Evolutionary conservation across 495 filamentous ascomycete species (phyloP), one percentile per base, ranked within the genome.

Genomic region (Daldinia decipiens): DNA sequence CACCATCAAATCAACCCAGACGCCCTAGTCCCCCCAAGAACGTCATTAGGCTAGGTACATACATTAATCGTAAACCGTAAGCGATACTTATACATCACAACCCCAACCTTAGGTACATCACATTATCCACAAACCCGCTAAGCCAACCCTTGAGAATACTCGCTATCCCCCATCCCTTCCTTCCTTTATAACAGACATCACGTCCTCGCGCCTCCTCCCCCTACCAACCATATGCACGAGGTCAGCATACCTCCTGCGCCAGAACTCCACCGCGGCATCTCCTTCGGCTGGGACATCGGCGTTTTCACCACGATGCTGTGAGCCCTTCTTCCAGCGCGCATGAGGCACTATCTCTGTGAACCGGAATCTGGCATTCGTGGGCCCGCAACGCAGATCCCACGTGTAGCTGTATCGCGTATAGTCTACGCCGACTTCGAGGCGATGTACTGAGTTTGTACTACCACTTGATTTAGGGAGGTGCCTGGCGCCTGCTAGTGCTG

Each of bases 301-400:
- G 53, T 8, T 53, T 8, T 59, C 38, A 50, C 59, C 60, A 9
- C 62, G 67, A 29, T 65, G 79, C 71, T 72, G 70, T 5, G 57
- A 60, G n/a, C 60, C 73, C 31, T 47, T 70, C 57, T 77, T 78
- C 74, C 78, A 82, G 53, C 71, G 74, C 1, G 67, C 63, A 40
- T 80, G 77, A 31, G 78, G 65, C 32, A 87, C 81, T 31, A 77
- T 82, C 76, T 85, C 83, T 66, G 80, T 79, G 72, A 87, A 82
- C 13, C 74, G 71, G 68, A 84, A 86, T 4, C 64, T 61, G 17
- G 84, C 83, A 24, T 71, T 73, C 6, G 84, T 75, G n/a, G 74
- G 62, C 5, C 85, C 85, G 53, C 79, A 81, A 39, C 76, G 69
- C 53, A 87, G 67, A 40, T 82, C 79, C 84, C 84, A 87, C n/a